Evolutionary conservation across 495 filamentous ascomycete genomes (phyloP).

Genomic region (Aspergillus sclerotioniger): DNA sequence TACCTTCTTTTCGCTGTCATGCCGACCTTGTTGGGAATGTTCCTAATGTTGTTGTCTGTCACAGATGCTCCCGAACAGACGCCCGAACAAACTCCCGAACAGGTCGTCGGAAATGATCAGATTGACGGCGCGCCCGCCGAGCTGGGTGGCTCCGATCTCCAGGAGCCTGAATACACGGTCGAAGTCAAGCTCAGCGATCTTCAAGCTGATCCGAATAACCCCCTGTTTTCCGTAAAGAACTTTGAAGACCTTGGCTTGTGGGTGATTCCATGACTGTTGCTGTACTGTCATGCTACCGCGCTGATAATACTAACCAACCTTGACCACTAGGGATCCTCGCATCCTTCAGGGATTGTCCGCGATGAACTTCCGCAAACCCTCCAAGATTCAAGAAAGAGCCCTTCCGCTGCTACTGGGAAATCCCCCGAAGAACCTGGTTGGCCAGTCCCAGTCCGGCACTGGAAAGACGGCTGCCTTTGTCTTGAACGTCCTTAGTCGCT

Average conservation of each 20-base stretch:
- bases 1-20: slow-evolving; percentile 11
- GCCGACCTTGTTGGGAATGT: too few species aligned
- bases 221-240: slow-evolving; percentile 76
- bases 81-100: slow-evolving; percentile 15
- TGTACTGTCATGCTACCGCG: background rate
- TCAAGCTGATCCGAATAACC: slow-evolving; percentile 81
- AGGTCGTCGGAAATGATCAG: slow-evolving; percentile 30
- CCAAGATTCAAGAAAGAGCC: slow-evolving; percentile 93
- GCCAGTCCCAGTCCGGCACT: slow-evolving; percentile 97
- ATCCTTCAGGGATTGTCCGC: slow-evolving; percentile 64
- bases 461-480: slow-evolving; percentile 98
- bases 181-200: slow-evolving; percentile 89
- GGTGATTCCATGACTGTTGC: slow-evolving; percentile 31
- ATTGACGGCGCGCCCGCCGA: slow-evolving; percentile 52
- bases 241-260: slow-evolving; percentile 88
- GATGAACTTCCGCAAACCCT: slow-evolving; percentile 92
- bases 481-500: slow-evolving; percentile 80
- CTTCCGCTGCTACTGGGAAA: slow-evolving; percentile 81
- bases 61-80: slow-evolving; percentile 12
- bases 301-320: slow-evolving; percentile 10
- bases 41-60: background rate
- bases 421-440: slow-evolving; percentile 88
- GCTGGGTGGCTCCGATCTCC: slow-evolving; percentile 52
- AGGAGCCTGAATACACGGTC: slow-evolving; percentile 76
- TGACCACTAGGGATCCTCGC: slow-evolving; percentile 37